Evolutionary conservation across 805 yeast species (phyloP).

Genomic region (Lipomyces lipofer): DNA sequence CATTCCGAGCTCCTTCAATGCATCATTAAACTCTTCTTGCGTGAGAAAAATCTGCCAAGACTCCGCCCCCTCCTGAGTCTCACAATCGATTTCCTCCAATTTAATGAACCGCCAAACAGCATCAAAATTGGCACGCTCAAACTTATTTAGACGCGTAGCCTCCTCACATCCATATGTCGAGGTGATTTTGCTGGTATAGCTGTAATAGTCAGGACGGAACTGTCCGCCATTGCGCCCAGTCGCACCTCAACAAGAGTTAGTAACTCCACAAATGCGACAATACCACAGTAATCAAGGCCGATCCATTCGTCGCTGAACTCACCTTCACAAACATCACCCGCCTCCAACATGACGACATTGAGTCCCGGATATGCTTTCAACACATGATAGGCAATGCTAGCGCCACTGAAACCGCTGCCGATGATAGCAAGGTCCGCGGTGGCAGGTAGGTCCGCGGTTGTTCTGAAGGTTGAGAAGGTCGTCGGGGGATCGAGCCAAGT

Average conservation of each 20-base stretch:
- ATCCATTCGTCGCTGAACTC: neutral
- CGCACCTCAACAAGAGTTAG: constrained; percentile 36
- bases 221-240: constrained; percentile 56
- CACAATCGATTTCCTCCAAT: constrained; percentile 44
- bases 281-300: neutral
- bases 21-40: constrained; percentile 25
- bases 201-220: constrained; percentile 42
- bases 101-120: constrained; percentile 41
- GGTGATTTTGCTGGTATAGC: constrained; percentile 7
- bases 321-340: constrained; percentile 45
- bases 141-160: constrained; percentile 44
- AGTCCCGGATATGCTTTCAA: constrained; percentile 35
- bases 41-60: constrained; percentile 36
- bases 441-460: constrained; percentile 39
- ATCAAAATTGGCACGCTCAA: constrained; percentile 43
- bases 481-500: constrained; percentile 25
- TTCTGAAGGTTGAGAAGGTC: constrained; percentile 10
- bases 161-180: constrained; percentile 35
- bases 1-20: constrained; percentile 12
- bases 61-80: constrained; percentile 41
- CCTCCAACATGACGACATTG: constrained; percentile 44
- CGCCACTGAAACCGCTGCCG: constrained; percentile 51
- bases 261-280: neutral
- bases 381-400: constrained; percentile 44
- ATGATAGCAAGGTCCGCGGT: constrained; percentile 45